Evolutionary conservation across 2,329 filamentous ascomycete species (phyloP), one percentile per base, ranked within the genome.

Genomic region (Elsinoe ampelina): DNA sequence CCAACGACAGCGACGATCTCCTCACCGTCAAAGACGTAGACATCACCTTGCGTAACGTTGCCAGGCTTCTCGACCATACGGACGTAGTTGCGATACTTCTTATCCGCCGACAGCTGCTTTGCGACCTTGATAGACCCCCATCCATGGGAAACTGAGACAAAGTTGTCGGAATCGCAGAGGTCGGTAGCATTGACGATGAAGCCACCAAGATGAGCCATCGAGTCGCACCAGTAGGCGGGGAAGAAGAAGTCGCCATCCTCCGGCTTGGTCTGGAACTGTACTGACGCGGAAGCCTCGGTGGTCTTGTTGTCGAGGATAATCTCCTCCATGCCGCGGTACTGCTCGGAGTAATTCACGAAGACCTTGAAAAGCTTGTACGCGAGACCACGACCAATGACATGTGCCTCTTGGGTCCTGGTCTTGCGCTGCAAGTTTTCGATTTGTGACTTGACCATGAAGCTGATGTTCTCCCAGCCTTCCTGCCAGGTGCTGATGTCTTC

Each of bases 341-440:
- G 79, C 58, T 75, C 72, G 58, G 77, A 75, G 62, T 82, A 82
- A 51, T 76, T 77, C 36, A 82, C 80, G 32, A 82, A 71, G 55
- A 77, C 74, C 64, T 78, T 78, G 72, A 82, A 82, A 54, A 85
- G 78, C 72, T 90, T 91, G 78, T 93, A 93, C 12, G 85, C 84
- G 73, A 90, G 81, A 34, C 85, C 85, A 22, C 85, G 82, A 51
- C 85, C 80, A 60, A 90, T 80, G 71, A 87, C 86, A 67, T 86
- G 85, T 26, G 85, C 85, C 57, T 80, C 78, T 38, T 86, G 86
- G 34, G 75, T 77, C 63, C 80, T 73, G 57, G 86, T 84, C 58
- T 82, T 84, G 60, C 80, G 77, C 64, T 82, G 80, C 66, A 92
- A 82, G 35, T 89, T 75, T 66, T 90, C 75, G 57, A 78, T 73